These are phyloP conservation scores for Volvox africanus DNA, from an alignment of 139 green algal genomes.

Conservation along the genomic window DNA sequence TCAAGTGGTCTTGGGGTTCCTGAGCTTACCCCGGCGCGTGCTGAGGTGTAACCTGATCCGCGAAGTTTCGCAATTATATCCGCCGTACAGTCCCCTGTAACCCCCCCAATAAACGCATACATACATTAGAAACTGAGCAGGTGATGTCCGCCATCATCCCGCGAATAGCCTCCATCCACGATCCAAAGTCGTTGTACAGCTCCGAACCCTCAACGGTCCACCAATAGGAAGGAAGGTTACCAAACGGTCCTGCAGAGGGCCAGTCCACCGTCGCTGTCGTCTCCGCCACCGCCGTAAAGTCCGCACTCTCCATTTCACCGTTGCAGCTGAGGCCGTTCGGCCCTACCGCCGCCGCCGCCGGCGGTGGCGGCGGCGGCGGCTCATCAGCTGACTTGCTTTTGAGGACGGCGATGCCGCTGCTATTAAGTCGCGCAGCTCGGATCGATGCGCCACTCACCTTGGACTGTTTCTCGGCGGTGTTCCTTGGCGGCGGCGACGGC, in stretches of 20 bases:
- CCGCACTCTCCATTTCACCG: background rate
- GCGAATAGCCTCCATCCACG: background rate
- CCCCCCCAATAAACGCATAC: no score
- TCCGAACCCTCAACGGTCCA: background rate
- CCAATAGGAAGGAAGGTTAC: background rate
- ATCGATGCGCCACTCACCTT: background rate
- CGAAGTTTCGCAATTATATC: no score
- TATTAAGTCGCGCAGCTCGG: background rate
- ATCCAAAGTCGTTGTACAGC: background rate
- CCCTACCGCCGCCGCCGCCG: background rate
- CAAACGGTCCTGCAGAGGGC: background rate
- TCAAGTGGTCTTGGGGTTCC: no score
- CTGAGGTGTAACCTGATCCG: no score
- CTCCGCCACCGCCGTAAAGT: background rate
- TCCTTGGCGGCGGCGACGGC: no score
- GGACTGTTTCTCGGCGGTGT: no score
- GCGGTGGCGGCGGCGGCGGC: background rate
- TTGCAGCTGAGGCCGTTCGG: no score
- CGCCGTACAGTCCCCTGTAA: no score
- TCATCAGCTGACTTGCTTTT: no score
- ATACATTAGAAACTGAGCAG: background rate
- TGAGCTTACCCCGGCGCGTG: no score
- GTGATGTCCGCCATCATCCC: slow-evolving; percentile 10
- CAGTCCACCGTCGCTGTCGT: background rate
- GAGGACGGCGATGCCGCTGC: background rate